Base-by-base conservation (phyloP, 2,329 filamentous ascomycete genomes). In the Aureobasidium lini region DNA sequence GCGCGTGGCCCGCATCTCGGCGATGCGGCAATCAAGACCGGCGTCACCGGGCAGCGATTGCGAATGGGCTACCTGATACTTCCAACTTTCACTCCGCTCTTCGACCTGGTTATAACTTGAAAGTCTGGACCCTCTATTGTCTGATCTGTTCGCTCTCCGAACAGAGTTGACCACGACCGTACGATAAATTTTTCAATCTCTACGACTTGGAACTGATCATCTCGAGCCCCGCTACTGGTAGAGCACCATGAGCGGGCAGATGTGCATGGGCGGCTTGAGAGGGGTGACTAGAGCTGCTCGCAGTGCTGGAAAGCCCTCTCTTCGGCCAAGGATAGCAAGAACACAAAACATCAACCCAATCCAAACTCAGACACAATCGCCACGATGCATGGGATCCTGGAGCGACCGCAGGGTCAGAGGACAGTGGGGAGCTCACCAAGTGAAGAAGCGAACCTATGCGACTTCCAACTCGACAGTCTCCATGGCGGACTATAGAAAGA, bases 401-500 rank as follows among this genome's bases (percentile, higher is more conserved):
- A 59, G 47, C 40, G 31, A 59, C 32, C 46, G 57, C 42, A 28
- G 48, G 28, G 10, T 46, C 8, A 43, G 57, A 52, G 48, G 47
- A 15, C 42, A 40, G 29, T 57, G 54, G 54, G 43, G 36, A 23
- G n/a, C 54, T 15, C 34, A 57, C 16, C 54, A 48, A 31, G 32
- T 39, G 32, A 53, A 40, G 23, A 46, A 40, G 34, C 37, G 47
- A 40, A 40, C 13, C 42, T 53, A 53, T 32, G 58, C 47, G 13
- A 57, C 54, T 36, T 39, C 34, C 1, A 57, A 65, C 67, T 64
- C 49, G 31, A 56, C 40, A 40, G 10, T 68, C 9, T 71, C 69
- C n/a, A 66, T 69, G 66, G 64, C 66, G 39, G 66, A 70, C 23
- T 67, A 67, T 46, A 61, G 65, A 23, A 54, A 66, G 47, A 60